Base-by-base conservation (phyloP, 2,329 filamentous ascomycete genomes). In the Verticillium nubilum region DNA sequence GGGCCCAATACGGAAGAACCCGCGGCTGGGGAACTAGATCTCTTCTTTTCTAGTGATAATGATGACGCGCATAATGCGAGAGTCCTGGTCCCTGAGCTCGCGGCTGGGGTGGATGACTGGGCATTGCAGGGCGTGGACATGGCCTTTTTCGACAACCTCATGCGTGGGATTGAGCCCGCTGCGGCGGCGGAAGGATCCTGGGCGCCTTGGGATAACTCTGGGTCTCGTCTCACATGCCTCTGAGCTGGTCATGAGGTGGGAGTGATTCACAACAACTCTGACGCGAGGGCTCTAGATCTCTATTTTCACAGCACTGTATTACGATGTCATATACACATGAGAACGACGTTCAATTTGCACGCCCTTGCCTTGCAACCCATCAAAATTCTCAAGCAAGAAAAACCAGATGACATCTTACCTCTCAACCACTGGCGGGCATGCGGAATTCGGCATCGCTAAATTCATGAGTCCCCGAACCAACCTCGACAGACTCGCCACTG, bases 61-160 rank as follows among this genome's bases (percentile, higher is more conserved):
- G 17, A 28, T 17, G 31, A 9, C 19, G 31, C n/a, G 15, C 15
- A 42, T 1, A 15, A 42, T 3, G 31, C 33, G 25, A 19, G 15
- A 7, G 27, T 15, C 12, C n/a, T 28, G 12, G 60, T 60, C 3
- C 57, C 65, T 9, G 50, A 57, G 1, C 52, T 59, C 3, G 64
- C 62, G 19, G 57, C 52, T 17, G 65, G 65, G 26, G 63, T 47
- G 19, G 37, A 47, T 23, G 37, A 69, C 19, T 69, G 67, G 65
- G 63, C 64, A 4, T 58, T 72, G 9, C 67, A 69, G 37, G 69
- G 68, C 10, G 67, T 72, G 10, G 69, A 72, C 52, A 61, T 66
- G 31, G 67, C 70, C n/a, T 62, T 72, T n/a, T 68, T 72, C 47
- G 64, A 63, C 27, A 66, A 60, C 50, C 57, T 71, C 19, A 47